phyloP scores from a whole-genome alignment of 441 rosid species.

The Erodium trifolium region DNA sequence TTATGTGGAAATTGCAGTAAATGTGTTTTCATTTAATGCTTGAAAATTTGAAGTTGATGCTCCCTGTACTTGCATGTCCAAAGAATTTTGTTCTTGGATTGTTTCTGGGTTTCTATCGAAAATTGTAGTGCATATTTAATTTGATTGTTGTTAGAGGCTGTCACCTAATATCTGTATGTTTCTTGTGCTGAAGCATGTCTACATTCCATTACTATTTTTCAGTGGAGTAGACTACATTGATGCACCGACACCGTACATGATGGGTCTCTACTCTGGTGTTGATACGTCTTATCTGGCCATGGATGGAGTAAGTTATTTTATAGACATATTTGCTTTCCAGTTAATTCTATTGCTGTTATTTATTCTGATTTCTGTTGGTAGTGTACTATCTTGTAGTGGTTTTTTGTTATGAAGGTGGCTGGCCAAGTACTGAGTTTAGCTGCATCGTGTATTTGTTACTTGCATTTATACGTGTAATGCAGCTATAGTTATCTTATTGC shows the following conservation, averaged over 20 bases:
- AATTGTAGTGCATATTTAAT: constrained; percentile 12
- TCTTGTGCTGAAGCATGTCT: constrained; percentile 93
- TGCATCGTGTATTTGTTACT: too few species aligned
- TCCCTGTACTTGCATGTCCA: not conserved
- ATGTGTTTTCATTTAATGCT: constrained; percentile 15
- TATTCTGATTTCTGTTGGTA: not conserved
- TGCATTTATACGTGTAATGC: too few species aligned
- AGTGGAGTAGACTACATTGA: constrained; percentile 99
- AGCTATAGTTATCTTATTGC: too few species aligned
- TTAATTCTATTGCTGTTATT: not conserved
- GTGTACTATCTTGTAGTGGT: not conserved
- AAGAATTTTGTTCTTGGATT: not conserved
- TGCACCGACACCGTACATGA: constrained; percentile 99
- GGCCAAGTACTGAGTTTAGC: too few species aligned
- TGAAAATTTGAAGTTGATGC: constrained; percentile 1
- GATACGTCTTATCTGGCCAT: constrained; percentile 73
- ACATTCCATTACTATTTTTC: constrained; percentile 99
- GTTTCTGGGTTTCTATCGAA: constrained; percentile 7
- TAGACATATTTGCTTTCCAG: not conserved
- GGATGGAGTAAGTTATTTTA: constrained; percentile 79
- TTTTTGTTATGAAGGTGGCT: too few species aligned
- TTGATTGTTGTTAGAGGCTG: constrained; percentile 14
- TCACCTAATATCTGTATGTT: constrained; percentile 47
- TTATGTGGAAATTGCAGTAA: constrained; percentile 14
- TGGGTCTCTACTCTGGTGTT: constrained; percentile 98